Evolutionary conservation across 1,284 basidiomycete species (phyloP).

Genomic region (Entoloma clypeatum): DNA sequence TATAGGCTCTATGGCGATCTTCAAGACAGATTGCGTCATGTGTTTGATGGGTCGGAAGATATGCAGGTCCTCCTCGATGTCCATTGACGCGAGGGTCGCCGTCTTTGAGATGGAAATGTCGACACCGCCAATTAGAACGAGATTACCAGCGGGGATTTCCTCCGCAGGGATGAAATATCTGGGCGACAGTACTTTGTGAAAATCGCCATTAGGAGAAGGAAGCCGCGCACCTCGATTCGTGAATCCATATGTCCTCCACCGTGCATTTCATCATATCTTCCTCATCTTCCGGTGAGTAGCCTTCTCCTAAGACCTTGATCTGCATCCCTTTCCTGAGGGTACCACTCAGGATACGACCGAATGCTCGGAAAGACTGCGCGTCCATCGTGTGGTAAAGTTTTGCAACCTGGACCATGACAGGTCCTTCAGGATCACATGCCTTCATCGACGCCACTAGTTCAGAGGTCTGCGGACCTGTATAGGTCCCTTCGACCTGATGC

Average conservation of each 20-base stretch:
- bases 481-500: slow-evolving; percentile 71
- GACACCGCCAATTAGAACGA: slow-evolving; percentile 89
- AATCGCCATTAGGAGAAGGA: slow-evolving; percentile 1
- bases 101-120: slow-evolving; percentile 95
- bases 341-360: slow-evolving; percentile 92
- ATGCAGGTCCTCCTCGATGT: slow-evolving; percentile 81
- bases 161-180: slow-evolving; percentile 90
- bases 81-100: slow-evolving; percentile 78
- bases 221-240: slow-evolving; percentile 72
- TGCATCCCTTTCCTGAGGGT: slow-evolving; percentile 80
- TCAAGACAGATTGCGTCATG: slow-evolving; percentile 96
- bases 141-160: slow-evolving; percentile 88
- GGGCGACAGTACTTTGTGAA: slow-evolving; percentile 14
- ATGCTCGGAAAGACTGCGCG: slow-evolving; percentile 93
- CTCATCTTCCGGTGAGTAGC: slow-evolving; percentile 96
- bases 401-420: slow-evolving; percentile 88
- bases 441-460: slow-evolving; percentile 79
- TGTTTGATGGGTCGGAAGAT: slow-evolving; percentile 96
- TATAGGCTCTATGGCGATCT: slow-evolving; percentile 98
- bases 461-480: slow-evolving; percentile 82
- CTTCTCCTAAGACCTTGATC: slow-evolving; percentile 96
- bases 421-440: slow-evolving; percentile 79
- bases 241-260: slow-evolving; percentile 87
- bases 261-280: slow-evolving; percentile 93
- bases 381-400: slow-evolving; percentile 97